phyloP scores from a whole-genome alignment of 2,329 filamentous ascomycete genomes.

The Penicillium verrucosum region DNA sequence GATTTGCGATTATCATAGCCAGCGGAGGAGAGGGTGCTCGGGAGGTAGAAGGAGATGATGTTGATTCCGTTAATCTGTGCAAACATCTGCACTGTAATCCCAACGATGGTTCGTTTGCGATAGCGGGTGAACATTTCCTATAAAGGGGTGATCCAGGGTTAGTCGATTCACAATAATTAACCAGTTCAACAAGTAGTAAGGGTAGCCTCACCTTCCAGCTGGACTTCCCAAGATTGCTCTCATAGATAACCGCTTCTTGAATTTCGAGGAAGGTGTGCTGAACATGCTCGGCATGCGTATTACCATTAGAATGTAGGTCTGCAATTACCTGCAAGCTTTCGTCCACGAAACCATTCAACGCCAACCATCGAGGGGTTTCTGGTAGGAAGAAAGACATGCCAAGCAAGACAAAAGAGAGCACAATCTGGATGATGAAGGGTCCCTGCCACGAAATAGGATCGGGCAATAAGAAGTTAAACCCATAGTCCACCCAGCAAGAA shows the following conservation, averaged over 20 bases:
- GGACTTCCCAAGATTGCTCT: slow-evolving; percentile 34
- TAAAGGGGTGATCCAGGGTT: background rate
- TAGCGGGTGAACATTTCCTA: slow-evolving; percentile 45
- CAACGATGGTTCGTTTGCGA: slow-evolving; percentile 42
- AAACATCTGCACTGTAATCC: slow-evolving; percentile 43
- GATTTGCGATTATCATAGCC: slow-evolving; percentile 39
- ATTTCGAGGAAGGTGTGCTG: slow-evolving; percentile 39
- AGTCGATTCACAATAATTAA: background rate
- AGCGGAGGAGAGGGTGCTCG: slow-evolving; percentile 35
- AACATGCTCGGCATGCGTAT: slow-evolving; percentile 35
- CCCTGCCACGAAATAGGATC: slow-evolving; percentile 32
- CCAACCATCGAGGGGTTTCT: slow-evolving; percentile 43
- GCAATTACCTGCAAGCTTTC: slow-evolving; percentile 43
- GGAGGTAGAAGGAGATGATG: slow-evolving; percentile 45
- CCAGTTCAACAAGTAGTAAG: background rate
- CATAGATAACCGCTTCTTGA: slow-evolving; percentile 39
- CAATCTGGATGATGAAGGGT: slow-evolving; percentile 34
- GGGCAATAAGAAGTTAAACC: slow-evolving; percentile 38
- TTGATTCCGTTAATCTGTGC: slow-evolving; percentile 45
- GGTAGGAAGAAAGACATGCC: slow-evolving; percentile 39
- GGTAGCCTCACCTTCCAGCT: slow-evolving; percentile 29
- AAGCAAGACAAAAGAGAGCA: slow-evolving; percentile 33
- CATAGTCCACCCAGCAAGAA: slow-evolving; percentile 42
- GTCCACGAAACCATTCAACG: slow-evolving; percentile 40
- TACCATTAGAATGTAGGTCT: slow-evolving; percentile 39